Evolutionary conservation across 2,329 filamentous ascomycete species (phyloP), one percentile per base, ranked within the genome.

Genomic region (Nannizzia gypsea): DNA sequence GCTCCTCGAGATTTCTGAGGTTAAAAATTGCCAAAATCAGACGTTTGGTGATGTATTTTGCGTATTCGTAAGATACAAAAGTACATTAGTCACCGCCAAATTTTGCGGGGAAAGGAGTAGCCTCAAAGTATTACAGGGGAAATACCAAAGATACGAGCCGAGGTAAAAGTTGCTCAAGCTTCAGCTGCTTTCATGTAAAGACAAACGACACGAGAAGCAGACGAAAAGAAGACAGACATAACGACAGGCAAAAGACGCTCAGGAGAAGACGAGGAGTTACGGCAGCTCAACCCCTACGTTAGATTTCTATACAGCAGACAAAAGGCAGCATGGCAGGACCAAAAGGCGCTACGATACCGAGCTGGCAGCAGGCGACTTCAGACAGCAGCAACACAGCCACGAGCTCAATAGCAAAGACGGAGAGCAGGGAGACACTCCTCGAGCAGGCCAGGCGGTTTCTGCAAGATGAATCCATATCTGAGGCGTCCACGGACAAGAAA

Each of bases 371-470:
- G 50, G 59, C 3, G 28, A 20, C 34, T 11, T 17, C 54, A 61
- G 67, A 56, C 22, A 20, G 31, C 22, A 20, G 28, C 11, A 15
- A n/a, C 17, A 42, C 24, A 50, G 13, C 36, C 56, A 66, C 48
- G 46, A 31, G 57, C 5, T 26, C 34, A 34, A 13, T 31, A 60
- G 64, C 61, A 65, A 68, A 61, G 64, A 67, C 58, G 11, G 46
- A 17, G 44, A 26, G 13, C 58, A 59, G 55, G 44, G 59, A 63
- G n/a, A 59, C 59, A 9, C 70, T 80, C 11, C 68, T 88, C 38
- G 83, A 89, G 15, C 83, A 90, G 68, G 90, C 90, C 28, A 80
- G 81, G 48, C 82, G 79, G 58, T 96, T 96, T 69, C 80, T 96
- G 3, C 78, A 88, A 57, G 86, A 95, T 62, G 83, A 88, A 6